These are phyloP conservation scores for Rhynchospora tenuis DNA, from an alignment of 176 grass and related monocot genomes.

Conservation along the genomic window DNA sequence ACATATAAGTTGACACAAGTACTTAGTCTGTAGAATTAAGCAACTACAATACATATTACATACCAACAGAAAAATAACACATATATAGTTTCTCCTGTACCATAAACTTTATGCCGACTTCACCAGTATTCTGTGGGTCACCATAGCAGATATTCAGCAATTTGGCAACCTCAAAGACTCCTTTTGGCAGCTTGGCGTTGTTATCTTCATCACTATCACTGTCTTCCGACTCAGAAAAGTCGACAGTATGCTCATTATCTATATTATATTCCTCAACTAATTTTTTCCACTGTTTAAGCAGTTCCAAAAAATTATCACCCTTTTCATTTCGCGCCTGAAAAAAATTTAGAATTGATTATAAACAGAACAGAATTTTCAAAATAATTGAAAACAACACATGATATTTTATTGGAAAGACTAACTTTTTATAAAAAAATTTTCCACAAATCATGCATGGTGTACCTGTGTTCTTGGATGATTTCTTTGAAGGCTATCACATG, in stretches of 20 bases:
- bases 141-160: constrained; percentile 47
- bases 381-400: not conserved
- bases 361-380: not conserved
- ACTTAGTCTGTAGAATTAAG: not conserved
- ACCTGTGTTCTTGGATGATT: constrained; percentile 86
- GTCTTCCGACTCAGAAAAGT: not conserved
- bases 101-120: constrained; percentile 55
- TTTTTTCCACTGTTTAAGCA: constrained; percentile 51
- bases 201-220: constrained; percentile 31
- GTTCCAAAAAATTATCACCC: constrained; percentile 58
- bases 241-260: not conserved
- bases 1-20: not conserved
- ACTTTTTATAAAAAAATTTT: no score
- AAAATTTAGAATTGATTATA: not conserved
- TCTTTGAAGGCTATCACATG: constrained; percentile 66
- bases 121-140: constrained; percentile 35
- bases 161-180: constrained; percentile 52
- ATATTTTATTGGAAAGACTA: not conserved
- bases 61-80: constrained; percentile 34
- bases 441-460: not conserved
- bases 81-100: constrained; percentile 15
- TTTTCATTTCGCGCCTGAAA: constrained; percentile 68
- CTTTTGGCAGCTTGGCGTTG: constrained; percentile 25
- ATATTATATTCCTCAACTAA: constrained; percentile 38
- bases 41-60: not conserved